Conservation (phyloP, 2,329 filamentous ascomycete genomes). For the Cryphonectria nitschkei region DNA sequence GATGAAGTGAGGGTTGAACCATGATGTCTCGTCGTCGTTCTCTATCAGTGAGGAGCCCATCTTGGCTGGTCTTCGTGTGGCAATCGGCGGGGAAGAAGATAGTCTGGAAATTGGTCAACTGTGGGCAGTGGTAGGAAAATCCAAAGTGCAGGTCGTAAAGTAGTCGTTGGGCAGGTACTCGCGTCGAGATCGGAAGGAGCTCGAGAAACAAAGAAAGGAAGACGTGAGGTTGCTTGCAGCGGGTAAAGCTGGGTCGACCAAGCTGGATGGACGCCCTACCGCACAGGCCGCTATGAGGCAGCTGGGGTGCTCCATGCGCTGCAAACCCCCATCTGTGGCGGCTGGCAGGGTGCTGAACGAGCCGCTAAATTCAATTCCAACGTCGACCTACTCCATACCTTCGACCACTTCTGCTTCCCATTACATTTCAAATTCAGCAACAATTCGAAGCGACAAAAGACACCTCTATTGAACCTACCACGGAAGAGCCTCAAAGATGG, state of each 20-base stretch:
- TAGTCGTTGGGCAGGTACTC: neutral
- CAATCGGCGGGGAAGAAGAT: neutral
- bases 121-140: neutral
- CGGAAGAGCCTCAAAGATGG: conserved; percentile 60
- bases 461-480: neutral
- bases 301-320: conserved; percentile 7
- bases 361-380: neutral
- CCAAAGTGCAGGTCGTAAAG: neutral
- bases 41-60: conserved; percentile 52
- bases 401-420: neutral
- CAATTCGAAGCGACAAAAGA: neutral
- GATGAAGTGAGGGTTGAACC: conserved; percentile 57
- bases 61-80: conserved; percentile 20
- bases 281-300: neutral
- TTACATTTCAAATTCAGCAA: neutral
- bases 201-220: neutral
- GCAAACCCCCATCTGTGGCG: neutral
- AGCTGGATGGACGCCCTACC: neutral
- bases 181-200: conserved; percentile 6
- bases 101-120: neutral
- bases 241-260: neutral
- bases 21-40: conserved; percentile 68
- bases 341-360: neutral
- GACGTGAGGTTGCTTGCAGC: neutral
- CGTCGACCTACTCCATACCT: neutral